phyloP scores from a whole-genome alignment of 179 eudicot genomes.

The Pouteria campechiana region DNA sequence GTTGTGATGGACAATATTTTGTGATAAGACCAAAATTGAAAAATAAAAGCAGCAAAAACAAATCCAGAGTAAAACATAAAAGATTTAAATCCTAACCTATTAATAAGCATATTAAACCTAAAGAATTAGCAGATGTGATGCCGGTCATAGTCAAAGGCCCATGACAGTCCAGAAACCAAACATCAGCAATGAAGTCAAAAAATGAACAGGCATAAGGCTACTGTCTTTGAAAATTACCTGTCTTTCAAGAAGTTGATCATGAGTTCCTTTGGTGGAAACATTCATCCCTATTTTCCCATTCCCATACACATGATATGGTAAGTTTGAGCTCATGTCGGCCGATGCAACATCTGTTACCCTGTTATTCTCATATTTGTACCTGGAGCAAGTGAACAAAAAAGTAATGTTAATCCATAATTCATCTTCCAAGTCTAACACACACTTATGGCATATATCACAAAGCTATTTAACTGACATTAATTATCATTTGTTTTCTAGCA shows the following conservation, averaged over 20 bases:
- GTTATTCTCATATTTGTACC: constrained; percentile 89
- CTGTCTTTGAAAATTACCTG: constrained; percentile 44
- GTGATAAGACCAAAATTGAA: background rate
- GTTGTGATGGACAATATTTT: too few species aligned
- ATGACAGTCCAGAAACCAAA: too few species aligned
- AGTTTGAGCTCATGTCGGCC: constrained; percentile 65
- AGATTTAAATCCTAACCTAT: too few species aligned
- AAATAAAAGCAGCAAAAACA: background rate
- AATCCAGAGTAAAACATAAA: background rate
- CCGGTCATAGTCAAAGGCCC: too few species aligned
- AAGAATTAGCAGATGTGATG: too few species aligned
- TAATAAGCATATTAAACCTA: too few species aligned
- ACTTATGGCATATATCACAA: constrained; percentile 2
- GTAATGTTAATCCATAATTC: too few species aligned
- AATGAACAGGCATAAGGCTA: background rate
- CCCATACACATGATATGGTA: constrained; percentile 78
- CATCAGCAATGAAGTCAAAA: too few species aligned
- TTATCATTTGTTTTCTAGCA: background rate
- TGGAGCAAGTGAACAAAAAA: constrained; percentile 21
- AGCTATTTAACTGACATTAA: background rate
- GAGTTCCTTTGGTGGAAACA: constrained; percentile 74
- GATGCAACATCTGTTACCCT: constrained; percentile 75
- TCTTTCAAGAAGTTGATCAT: constrained; percentile 96
- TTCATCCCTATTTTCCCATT: constrained; percentile 63
- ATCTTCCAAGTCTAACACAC: too few species aligned